These are phyloP conservation scores for Candida arabinofermentans DNA, from an alignment of 805 yeast species.

Conservation along the genomic window DNA sequence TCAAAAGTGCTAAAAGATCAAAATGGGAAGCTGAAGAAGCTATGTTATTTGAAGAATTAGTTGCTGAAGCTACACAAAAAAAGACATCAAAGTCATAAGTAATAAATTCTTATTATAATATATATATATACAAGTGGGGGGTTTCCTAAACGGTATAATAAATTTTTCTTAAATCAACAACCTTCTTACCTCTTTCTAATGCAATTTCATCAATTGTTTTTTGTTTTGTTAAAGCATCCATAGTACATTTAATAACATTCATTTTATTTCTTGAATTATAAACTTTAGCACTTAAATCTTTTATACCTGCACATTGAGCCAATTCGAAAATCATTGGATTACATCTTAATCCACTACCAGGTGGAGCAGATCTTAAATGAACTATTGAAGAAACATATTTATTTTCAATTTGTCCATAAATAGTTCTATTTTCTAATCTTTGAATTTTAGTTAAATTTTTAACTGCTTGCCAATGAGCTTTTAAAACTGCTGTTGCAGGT, in stretches of 20 bases:
- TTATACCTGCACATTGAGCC: constrained; percentile 90
- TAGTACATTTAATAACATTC: constrained; percentile 88
- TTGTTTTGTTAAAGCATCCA: constrained; percentile 80
- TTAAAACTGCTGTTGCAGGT: constrained; percentile 66
- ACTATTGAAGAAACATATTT: constrained; percentile 86
- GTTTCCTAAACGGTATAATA: constrained; percentile 49
- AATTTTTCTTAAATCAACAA: constrained; percentile 86
- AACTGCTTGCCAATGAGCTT: constrained; percentile 93
- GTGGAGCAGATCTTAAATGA: constrained; percentile 79
- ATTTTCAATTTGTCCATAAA: constrained; percentile 75
- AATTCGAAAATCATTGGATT: constrained; percentile 87
- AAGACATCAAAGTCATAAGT: no score
- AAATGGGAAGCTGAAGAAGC: constrained; percentile 93
- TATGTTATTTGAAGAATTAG: constrained; percentile 82
- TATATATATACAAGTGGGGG: background rate
- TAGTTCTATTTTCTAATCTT: constrained; percentile 87
- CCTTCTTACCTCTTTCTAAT: constrained; percentile 87
- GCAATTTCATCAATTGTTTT: constrained; percentile 84
- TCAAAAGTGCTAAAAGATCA: constrained; percentile 64
- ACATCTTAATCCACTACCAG: constrained; percentile 91
- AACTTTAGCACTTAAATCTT: constrained; percentile 87
- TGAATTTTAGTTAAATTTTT: constrained; percentile 79
- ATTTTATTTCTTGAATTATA: constrained; percentile 90
- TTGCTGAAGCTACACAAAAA: constrained; percentile 75
- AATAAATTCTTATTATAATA: no score